Evolutionary conservation across 352 stramenopile genomes (phyloP).

Genomic region (Pythium rhizo-oryzae): DNA sequence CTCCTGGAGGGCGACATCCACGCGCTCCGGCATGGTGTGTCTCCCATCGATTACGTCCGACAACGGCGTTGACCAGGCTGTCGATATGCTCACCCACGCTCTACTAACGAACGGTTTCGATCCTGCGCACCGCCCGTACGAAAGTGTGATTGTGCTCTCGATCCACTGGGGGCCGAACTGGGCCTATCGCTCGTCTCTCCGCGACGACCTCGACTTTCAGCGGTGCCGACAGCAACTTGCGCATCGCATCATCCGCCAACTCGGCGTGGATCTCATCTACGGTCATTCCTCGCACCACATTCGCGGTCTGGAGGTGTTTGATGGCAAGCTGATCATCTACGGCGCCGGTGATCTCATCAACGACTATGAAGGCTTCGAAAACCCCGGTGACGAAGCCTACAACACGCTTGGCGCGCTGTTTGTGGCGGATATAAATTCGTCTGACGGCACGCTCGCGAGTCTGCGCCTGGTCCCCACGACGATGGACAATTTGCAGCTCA

Average conservation of each 20-base stretch:
- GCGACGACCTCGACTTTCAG: constrained; percentile 27
- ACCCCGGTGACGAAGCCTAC: constrained; percentile 41
- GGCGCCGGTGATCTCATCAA: constrained; percentile 49
- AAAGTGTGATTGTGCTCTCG: constrained; percentile 38
- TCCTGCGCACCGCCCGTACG: constrained; percentile 7
- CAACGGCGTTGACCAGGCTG: constrained; percentile 6
- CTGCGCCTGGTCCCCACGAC: constrained; percentile 41
- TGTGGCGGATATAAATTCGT: constrained; percentile 32
- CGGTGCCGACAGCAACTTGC: constrained; percentile 32
- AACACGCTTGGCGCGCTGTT: constrained; percentile 39
- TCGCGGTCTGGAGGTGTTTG: constrained; percentile 42
- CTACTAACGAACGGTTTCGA: constrained; percentile 27
- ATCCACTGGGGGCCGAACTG: constrained; percentile 51
- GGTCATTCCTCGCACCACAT: constrained; percentile 57
- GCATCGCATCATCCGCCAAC: constrained; percentile 38
- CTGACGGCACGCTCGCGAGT: constrained; percentile 23
- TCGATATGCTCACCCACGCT: constrained; percentile 19
- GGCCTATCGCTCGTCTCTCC: constrained; percentile 27
- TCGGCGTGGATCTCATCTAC: constrained; percentile 46
- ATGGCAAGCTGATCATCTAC: constrained; percentile 52
- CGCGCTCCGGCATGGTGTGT: constrained; percentile 36
- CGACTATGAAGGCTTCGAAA: constrained; percentile 53
- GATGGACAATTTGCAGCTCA: constrained; percentile 39
- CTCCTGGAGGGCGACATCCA: constrained; percentile 33
- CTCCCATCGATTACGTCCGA: constrained; percentile 26